These are phyloP conservation scores for Candida nitratophila DNA, from an alignment of 805 yeast genomes.

Conservation along the genomic window DNA sequence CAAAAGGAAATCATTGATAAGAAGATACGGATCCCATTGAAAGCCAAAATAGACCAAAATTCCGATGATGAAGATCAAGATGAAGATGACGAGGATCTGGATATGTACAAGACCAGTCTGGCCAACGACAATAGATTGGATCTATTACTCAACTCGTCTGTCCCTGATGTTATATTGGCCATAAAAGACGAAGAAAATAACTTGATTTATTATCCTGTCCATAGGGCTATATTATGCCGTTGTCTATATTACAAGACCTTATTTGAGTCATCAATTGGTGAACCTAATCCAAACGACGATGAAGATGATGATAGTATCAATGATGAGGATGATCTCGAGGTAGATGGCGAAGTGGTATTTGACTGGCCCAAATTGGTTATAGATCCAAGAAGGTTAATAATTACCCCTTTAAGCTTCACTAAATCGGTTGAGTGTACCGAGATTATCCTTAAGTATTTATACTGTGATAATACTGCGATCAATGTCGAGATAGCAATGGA, in stretches of 20 bases:
- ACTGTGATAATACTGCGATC: constrained; percentile 51
- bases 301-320: background rate
- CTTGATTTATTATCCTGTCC: constrained; percentile 48
- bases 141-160: constrained; percentile 10
- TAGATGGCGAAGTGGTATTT: background rate
- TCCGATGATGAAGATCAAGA: background rate
- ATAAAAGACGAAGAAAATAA: constrained; percentile 17
- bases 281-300: constrained; percentile 20
- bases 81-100: constrained; percentile 1
- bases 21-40: constrained; percentile 3
- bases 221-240: constrained; percentile 51
- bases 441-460: constrained; percentile 45
- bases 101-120: constrained; percentile 4
- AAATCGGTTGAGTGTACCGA: constrained; percentile 35
- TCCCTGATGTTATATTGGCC: constrained; percentile 43
- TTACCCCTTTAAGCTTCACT: background rate
- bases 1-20: constrained; percentile 16
- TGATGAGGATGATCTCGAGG: background rate
- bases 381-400: background rate
- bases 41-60: too few species aligned
- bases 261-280: constrained; percentile 43
- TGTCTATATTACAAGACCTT: constrained; percentile 59
- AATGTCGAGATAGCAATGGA: constrained; percentile 47
- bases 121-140: constrained; percentile 15
- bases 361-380: background rate